Percentiles rank a stretch among this genome's conserved stretches.
phyloP scores from a whole-genome alignment of 2,329 filamentous ascomycete species.

The Leptographium radiaticola region DNA sequence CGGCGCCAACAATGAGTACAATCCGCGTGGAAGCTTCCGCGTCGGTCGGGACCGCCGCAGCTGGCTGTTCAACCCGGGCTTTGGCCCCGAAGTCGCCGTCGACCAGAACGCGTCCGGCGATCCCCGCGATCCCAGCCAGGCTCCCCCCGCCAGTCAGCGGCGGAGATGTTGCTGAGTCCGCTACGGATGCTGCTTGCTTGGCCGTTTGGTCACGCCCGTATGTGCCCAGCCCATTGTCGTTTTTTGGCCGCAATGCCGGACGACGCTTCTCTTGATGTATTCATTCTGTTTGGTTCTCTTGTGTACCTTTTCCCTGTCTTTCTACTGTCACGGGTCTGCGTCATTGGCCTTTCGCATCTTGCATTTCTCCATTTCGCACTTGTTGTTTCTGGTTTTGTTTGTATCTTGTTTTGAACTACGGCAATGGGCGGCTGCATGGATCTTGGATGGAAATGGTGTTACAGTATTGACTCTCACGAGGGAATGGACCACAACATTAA shows the following conservation, averaged over 20 bases:
- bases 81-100: constrained; percentile 37
- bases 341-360: background rate
- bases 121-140: constrained; percentile 1
- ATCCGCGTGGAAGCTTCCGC: constrained; percentile 38
- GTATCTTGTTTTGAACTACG: background rate
- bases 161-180: constrained; percentile 9
- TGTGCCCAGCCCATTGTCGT: background rate
- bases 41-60: constrained; percentile 44
- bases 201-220: too few relatives aligned
- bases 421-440: background rate
- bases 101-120: constrained; percentile 23
- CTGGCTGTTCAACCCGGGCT: constrained; percentile 44
- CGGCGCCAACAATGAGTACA: constrained; percentile 33
- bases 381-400: background rate
- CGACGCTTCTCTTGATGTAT: too few relatives aligned
- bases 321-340: too few relatives aligned
- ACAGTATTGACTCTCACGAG: constrained; percentile 1
- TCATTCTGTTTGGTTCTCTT: too few relatives aligned
- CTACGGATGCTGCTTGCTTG: background rate
- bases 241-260: background rate
- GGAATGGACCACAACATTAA: background rate
- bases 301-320: too few relatives aligned
- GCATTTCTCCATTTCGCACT: background rate
- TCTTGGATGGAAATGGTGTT: background rate
- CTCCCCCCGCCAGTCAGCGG: background rate